Percentiles rank a stretch among this genome's conserved stretches.
These are phyloP conservation scores for Epichloe uncinata DNA, from an alignment of 2,329 filamentous ascomycete species.

Conservation along the genomic window DNA sequence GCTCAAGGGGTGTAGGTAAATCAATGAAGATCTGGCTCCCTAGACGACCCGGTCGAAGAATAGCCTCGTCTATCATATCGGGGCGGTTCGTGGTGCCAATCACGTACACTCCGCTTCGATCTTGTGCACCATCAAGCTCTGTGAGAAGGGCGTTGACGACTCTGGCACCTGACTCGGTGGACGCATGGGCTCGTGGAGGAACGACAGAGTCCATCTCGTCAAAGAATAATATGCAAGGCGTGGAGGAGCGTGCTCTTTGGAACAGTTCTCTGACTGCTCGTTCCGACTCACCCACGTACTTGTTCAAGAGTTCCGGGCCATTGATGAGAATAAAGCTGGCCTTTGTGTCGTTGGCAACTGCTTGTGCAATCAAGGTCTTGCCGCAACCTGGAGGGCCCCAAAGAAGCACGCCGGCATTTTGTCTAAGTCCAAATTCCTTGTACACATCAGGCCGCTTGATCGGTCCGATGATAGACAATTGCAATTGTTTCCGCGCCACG, in stretches of 20 bases:
- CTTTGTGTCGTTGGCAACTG: slow-evolving; percentile 86
- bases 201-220: slow-evolving; percentile 93
- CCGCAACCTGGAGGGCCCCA: slow-evolving; percentile 96
- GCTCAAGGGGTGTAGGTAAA: slow-evolving; percentile 62
- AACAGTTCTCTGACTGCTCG: slow-evolving; percentile 88
- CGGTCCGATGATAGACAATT: slow-evolving; percentile 76
- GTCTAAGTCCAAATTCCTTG: slow-evolving; percentile 60
- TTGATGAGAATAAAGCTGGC: slow-evolving; percentile 98
- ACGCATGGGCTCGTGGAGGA: slow-evolving; percentile 63
- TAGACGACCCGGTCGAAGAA: slow-evolving; percentile 81
- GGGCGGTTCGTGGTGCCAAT: slow-evolving; percentile 91
- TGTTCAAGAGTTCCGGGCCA: slow-evolving; percentile 90
- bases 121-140: slow-evolving; percentile 77
- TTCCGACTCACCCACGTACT: slow-evolving; percentile 94
- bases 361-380: slow-evolving; percentile 92
- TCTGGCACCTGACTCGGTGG: slow-evolving; percentile 71
- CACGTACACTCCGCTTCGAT: slow-evolving; percentile 77
- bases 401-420: slow-evolving; percentile 76
- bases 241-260: slow-evolving; percentile 67
- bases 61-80: slow-evolving; percentile 92
- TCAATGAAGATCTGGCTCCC: slow-evolving; percentile 85
- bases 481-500: slow-evolving; percentile 66
- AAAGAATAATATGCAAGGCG: slow-evolving; percentile 94
- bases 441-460: slow-evolving; percentile 75
- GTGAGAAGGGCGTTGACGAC: slow-evolving; percentile 93